Conservation (phyloP, 108 stramenopile genomes). For the Discostella stelligeroides region DNA sequence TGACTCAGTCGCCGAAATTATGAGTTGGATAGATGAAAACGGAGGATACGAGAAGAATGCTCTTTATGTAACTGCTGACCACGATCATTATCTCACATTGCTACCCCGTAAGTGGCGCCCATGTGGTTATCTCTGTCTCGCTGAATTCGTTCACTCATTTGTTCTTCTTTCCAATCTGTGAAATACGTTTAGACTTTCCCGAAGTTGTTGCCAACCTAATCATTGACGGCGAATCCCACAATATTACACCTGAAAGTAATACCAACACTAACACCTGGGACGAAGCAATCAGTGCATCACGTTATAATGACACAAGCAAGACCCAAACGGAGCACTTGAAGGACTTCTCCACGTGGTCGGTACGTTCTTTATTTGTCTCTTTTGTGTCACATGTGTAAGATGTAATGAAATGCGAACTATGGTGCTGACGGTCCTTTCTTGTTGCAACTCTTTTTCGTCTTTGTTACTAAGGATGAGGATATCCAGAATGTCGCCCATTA, state of each 20-base stretch:
- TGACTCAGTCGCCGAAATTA: constrained; percentile 47
- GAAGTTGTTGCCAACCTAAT: constrained; percentile 54
- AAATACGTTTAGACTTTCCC: constrained; percentile 39
- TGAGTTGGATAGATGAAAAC: constrained; percentile 56
- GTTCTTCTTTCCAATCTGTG: too few species aligned
- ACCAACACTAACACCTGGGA: constrained; percentile 54
- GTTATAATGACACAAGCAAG: constrained; percentile 50
- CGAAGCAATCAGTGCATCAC: constrained; percentile 39
- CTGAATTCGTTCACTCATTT: too few species aligned
- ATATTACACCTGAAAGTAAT: constrained; percentile 61
- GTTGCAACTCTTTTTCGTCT: neutral
- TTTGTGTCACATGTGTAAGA: neutral
- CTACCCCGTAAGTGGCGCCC: neutral
- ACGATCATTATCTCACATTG: constrained; percentile 67
- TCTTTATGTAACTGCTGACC: constrained; percentile 66
- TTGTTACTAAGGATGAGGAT: constrained; percentile 37
- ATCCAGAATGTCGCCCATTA: constrained; percentile 54
- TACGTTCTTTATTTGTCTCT: neutral
- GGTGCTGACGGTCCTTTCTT: too few species aligned
- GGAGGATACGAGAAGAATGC: constrained; percentile 70
- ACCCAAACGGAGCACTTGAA: constrained; percentile 48
- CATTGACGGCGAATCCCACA: constrained; percentile 51
- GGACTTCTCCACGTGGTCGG: constrained; percentile 59
- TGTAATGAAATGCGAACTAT: too few species aligned
- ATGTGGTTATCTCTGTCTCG: too few species aligned